These are phyloP conservation scores for Penicillium concentricum DNA, from an alignment of 2,329 filamentous ascomycete species.

Conservation along the genomic window DNA sequence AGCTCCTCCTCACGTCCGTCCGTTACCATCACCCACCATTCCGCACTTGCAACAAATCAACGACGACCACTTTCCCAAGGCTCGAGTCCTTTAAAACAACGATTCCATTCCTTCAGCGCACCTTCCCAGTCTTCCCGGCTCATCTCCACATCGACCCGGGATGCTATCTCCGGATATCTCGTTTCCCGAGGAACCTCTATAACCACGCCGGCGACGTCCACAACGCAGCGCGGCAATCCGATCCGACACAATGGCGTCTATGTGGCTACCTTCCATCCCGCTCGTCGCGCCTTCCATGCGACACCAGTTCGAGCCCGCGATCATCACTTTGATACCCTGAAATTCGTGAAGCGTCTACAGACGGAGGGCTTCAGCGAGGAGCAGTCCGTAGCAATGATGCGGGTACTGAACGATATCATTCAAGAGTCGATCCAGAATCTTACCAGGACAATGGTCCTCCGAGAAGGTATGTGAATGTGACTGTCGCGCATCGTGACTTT, in stretches of 20 bases:
- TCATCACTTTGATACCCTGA: conserved; percentile 97
- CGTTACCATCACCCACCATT: conserved; percentile 29
- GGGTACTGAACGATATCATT: conserved; percentile 91
- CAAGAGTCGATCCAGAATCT: conserved; percentile 98
- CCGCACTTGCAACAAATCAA: conserved; percentile 26
- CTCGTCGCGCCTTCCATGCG: conserved; percentile 59
- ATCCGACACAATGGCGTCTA: conserved; percentile 50
- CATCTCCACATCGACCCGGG: conserved; percentile 16
- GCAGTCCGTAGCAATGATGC: conserved; percentile 98
- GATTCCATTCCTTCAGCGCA: conserved; percentile 16
- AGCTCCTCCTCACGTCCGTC: conserved; percentile 35
- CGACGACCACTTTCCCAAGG: conserved; percentile 23
- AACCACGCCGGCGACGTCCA: conserved; percentile 11
- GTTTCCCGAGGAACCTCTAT: conserved; percentile 23
- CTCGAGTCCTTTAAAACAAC: conserved; percentile 23
- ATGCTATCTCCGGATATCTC: conserved; percentile 14
- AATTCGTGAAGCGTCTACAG: conserved; percentile 88
- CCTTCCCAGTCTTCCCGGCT: conserved; percentile 14
- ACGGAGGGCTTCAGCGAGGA: conserved; percentile 93
- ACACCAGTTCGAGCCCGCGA: conserved; percentile 64
- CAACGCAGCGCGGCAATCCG: conserved; percentile 29
- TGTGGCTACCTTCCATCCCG: conserved; percentile 44
- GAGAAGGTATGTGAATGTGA: conserved; percentile 67
- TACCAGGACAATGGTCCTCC: conserved; percentile 94
- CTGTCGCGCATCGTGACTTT: neutral